Base-by-base conservation (phyloP, 1,284 basidiomycete genomes). In the Ustilago esculenta region DNA sequence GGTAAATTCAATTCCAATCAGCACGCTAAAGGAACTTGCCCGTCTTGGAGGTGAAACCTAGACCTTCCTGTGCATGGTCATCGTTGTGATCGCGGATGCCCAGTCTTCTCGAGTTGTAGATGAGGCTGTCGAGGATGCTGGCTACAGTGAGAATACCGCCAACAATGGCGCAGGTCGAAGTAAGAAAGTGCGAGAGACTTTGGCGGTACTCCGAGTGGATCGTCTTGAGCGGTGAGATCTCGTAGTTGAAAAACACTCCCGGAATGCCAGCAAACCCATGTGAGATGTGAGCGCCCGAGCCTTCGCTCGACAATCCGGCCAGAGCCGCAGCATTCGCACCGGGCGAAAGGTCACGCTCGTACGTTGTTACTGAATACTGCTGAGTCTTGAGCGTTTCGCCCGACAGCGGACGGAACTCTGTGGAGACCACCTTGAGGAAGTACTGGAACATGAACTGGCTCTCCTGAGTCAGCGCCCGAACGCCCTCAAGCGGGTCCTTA, bases 61-160 rank as follows among this genome's bases (percentile, higher is more conserved):
- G 63, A n/a, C 73, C 73, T 29, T 66, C 73, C 30, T 33, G 25
- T 3, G 42, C 58, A 32, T 59, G 51, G 11, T 60, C 50, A 36
- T 72, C 65, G 20, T 47, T 48, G 25, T 37, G 37, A 35, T 72
- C 65, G 32, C 44, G 30, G 10, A 55, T 36, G 18, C 66, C 56
- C 7, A 73, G 80, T 61, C 43, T 20, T 82, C 73, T 27, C 52
- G 83, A 81, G 50, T 77, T 83, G 77, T 96, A 97, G 65, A 96
- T 87, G 51, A 91, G 85, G 57, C 91, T 89, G 83, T 98, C 95
- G 44, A 98, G 74, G n/a, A 99, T 85, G 1, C 91, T 90, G 12
- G 94, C 94, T 23, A 99, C 89, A 1, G 96, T 99, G 45, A 99
- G 84, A 8, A 98, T 93, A 75, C 96, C 95, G 65, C 95, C 95